Evolutionary conservation across 2,329 filamentous ascomycete species (phyloP), one percentile per base, ranked within the genome.

Genomic region (Tolypocladium sp.): DNA sequence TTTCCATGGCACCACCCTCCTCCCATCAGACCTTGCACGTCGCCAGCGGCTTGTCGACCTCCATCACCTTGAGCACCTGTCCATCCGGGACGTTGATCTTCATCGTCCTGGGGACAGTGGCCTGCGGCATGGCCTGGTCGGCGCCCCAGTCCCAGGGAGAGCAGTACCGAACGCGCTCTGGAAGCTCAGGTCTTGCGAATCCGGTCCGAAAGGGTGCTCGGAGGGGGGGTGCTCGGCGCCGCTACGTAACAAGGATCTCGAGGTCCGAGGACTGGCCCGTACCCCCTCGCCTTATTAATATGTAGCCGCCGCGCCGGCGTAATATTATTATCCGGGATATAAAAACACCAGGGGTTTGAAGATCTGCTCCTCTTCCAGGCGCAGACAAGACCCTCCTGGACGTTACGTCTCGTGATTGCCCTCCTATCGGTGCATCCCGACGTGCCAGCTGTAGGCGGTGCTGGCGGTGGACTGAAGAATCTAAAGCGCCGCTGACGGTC

Each of bases 321-420:
- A 54, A 89, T 81, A 63, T 93, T 88, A 63, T 91, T 84, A 64
- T 94, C 89, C 0, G 92, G 93, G 7, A 96, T 84, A 69, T 94
- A 96, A 73, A 85, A 91, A 88, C 0, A 74, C 70, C 22, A 89
- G 71, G 0, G 74, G 80, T 52, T 75, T 79, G 68, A 92, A 87
- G 6, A 90, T 78, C 63, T 82, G 79, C 59, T 82, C 72, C 1
- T 71, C 69, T 61, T 84, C 79, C 0, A 83, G 61, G 60, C 22
- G 60, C 60, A 4, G 64, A 61, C 5, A 56, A 57, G 13, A 60
- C 54, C 35, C 59, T 63, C 38, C 59, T 57, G 22, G 66, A 67
- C 1, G 63, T 66, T 17, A n/a, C n/a, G n/a, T 8, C 49, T n/a
- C 4, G 30, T 13, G n/a, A 3, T 22, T 22, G 20, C 30, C 20